phyloP scores from a whole-genome alignment of 805 yeast genomes.

The Clavispora vitiphila region DNA sequence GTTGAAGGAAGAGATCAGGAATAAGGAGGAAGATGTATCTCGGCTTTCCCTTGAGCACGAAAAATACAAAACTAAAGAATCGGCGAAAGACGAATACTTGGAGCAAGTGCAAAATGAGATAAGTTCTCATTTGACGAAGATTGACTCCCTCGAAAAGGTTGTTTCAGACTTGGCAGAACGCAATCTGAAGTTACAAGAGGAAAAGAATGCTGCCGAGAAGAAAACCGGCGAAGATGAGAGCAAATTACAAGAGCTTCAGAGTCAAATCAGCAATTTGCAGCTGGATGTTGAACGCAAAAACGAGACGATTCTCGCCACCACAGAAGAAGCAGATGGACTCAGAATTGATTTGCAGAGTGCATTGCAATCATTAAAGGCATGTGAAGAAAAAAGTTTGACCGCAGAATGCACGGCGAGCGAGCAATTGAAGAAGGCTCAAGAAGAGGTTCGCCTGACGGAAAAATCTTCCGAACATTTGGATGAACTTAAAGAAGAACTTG shows the following conservation, averaged over 20 bases:
- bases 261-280: background rate
- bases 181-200: background rate
- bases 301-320: background rate
- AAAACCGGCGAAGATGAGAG: background rate
- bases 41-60: no score
- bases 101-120: background rate
- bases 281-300: background rate
- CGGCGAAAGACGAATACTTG: no score
- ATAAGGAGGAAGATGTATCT: background rate
- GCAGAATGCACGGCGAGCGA: background rate
- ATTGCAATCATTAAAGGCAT: background rate
- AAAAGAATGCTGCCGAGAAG: background rate
- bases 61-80: no score
- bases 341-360: background rate
- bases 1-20: background rate
- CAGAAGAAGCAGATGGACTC: background rate
- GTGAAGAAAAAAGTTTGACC: background rate
- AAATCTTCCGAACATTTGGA: background rate
- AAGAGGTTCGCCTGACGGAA: background rate
- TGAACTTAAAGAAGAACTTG: background rate
- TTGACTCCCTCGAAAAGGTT: background rate
- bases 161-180: background rate
- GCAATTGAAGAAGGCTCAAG: slow-evolving; percentile 3
- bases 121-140: background rate
- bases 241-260: background rate